Percentiles rank a stretch among this genome's conserved stretches.
These are phyloP conservation scores for Lyophyllum shimeji DNA, from an alignment of 768 basidiomycete species.

Conservation along the genomic window DNA sequence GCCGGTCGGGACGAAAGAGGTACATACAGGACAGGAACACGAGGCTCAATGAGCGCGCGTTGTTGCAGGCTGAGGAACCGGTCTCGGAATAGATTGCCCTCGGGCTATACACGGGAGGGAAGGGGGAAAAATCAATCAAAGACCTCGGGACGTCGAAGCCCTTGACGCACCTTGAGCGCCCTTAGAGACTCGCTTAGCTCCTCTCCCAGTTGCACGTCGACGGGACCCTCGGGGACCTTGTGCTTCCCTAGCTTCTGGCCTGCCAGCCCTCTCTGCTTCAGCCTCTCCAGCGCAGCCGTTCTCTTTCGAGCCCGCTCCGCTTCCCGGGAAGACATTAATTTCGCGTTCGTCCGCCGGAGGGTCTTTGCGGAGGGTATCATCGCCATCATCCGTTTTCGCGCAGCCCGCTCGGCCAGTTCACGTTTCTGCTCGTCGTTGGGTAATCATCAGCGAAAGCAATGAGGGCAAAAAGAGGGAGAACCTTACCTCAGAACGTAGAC, in stretches of 20 bases:
- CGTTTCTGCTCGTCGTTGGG: conserved; percentile 49
- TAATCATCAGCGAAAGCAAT: not conserved
- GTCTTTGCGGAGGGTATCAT: conserved; percentile 56
- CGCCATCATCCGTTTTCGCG: conserved; percentile 60
- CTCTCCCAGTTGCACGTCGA: conserved; percentile 90
- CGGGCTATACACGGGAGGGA: conserved; percentile 53
- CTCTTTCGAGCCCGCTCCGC: conserved; percentile 42
- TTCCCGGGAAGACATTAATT: conserved; percentile 38
- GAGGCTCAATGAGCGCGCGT: conserved; percentile 83
- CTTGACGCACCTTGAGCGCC: conserved; percentile 67
- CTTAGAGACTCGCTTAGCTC: conserved; percentile 85
- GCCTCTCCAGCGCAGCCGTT: conserved; percentile 43
- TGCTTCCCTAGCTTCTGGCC: conserved; percentile 83
- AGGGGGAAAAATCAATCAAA: not conserved
- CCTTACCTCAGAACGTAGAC: conserved; percentile 62
- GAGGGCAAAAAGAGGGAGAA: not conserved
- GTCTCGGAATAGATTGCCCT: conserved; percentile 92
- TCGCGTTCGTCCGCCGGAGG: conserved; percentile 43
- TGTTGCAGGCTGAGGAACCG: conserved; percentile 87
- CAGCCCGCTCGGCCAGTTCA: conserved; percentile 54
- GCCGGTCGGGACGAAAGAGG: not conserved
- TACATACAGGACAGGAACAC: conserved; percentile 73
- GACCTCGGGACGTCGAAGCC: not conserved
- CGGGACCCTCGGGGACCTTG: conserved; percentile 59
- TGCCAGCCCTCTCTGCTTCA: conserved; percentile 59